Base-by-base conservation (phyloP, 352 stramenopile genomes). In the Globisporangium spinosum region DNA sequence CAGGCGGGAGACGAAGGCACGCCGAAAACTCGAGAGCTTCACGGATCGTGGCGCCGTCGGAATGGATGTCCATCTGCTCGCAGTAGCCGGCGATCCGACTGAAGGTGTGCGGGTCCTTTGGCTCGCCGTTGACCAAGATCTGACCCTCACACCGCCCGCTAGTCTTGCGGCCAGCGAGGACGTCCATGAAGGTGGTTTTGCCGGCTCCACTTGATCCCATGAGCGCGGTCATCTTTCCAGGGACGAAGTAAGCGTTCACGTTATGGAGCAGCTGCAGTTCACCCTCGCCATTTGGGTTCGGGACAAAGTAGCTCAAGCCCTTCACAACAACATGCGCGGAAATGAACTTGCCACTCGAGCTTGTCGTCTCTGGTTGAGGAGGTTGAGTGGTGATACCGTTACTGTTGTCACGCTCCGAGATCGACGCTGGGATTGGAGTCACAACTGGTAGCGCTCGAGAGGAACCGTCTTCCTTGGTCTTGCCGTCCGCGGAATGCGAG, bases 11-110 rank as follows among this genome's bases (percentile, higher is more conserved):
- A 98, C 98, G 53, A 58, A 58, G 53, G 23, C 34, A 20, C 5
- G 53, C 53, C 35, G 53, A 58, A 17, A 58, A 58, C 2, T 38
- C 53, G 25, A 97, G 83, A 5, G 86, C 81, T 67, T 97, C 91
- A 22, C 87, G 74, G 17, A 90, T 86, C 13, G 91, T 97, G 6
- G 82, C 76, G 7, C 89, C 95, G 38, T 91, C 80, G 7, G 88
- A 87, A 47, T 98, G 85, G 49, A 93, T 93, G 64, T 98, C 91
- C 74, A 97, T 95, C 71, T 98, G 91, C 62, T 89, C 79, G 35
- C 80, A 89, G 58, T 87, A 89, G 15, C 34, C 60, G n/a, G 60
- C 15, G 2, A 70, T 65, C 27, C 65, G 65, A 20, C 65, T 78
- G 64, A 83, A 77, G 45, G 72, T 83, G 45, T 2, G 22, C 2